Evolutionary conservation across 345 rosid species (phyloP).

Genomic region (Clarkia xantiana): DNA sequence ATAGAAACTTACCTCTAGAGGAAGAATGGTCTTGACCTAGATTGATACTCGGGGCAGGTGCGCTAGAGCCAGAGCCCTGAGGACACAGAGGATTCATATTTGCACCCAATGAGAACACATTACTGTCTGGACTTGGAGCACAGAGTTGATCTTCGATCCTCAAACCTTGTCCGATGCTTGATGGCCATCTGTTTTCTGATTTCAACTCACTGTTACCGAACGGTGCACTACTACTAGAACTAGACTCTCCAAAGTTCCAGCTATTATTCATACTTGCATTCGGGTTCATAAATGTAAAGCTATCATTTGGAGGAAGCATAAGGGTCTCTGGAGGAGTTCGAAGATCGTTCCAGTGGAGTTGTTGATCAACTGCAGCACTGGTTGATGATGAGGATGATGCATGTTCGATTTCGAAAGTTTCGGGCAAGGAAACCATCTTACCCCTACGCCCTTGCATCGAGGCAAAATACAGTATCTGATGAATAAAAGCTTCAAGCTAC

Average conservation of each 20-base stretch:
- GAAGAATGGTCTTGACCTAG: constrained; percentile 36
- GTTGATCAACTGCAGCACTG: constrained; percentile 48
- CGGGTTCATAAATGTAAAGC: constrained; percentile 28
- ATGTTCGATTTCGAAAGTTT: constrained; percentile 56
- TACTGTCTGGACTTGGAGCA: constrained; percentile 18
- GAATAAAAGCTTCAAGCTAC: too few relatives aligned
- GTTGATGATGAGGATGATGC: constrained; percentile 43
- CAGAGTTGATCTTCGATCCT: constrained; percentile 32
- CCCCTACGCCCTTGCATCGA: constrained; percentile 84
- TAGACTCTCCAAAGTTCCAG: constrained; percentile 39
- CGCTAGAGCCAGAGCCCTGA: constrained; percentile 26
- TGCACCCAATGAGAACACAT: constrained; percentile 12
- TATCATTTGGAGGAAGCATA: constrained; percentile 27
- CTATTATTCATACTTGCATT: constrained; percentile 16
- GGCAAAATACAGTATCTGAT: constrained; percentile 8
- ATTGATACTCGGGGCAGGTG: constrained; percentile 31
- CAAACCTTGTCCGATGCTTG: constrained; percentile 15
- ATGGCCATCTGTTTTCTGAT: constrained; percentile 28
- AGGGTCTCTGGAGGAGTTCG: constrained; percentile 33
- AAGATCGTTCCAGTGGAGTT: constrained; percentile 47
- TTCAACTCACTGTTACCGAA: constrained; percentile 25
- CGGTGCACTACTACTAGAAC: constrained; percentile 36
- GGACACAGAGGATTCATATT: constrained; percentile 24
- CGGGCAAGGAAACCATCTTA: constrained; percentile 60
- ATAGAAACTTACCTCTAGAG: constrained; percentile 22